These are phyloP conservation scores for Termitomyces sp. DNA, from an alignment of 768 basidiomycete species.

Conservation along the genomic window DNA sequence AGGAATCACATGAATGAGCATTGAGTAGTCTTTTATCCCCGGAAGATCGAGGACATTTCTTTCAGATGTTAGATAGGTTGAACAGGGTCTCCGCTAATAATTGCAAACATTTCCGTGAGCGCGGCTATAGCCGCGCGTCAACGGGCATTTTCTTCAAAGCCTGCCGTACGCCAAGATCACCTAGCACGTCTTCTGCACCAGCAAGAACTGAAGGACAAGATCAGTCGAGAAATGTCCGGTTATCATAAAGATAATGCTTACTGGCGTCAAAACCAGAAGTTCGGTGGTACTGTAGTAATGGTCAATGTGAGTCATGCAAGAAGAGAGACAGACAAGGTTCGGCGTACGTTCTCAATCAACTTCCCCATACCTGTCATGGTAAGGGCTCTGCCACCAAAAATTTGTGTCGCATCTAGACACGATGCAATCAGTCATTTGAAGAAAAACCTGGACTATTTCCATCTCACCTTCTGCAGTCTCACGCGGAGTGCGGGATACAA, in stretches of 20 bases:
- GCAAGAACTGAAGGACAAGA: constrained; percentile 46
- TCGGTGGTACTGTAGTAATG: constrained; percentile 80
- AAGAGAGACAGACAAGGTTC: background rate
- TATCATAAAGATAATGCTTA: constrained; percentile 22
- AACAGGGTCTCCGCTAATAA: background rate
- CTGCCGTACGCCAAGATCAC: constrained; percentile 69
- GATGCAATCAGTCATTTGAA: constrained; percentile 26
- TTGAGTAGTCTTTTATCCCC: too few relatives aligned
- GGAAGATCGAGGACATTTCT: background rate
- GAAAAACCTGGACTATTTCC: constrained; percentile 16
- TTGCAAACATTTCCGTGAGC: background rate
- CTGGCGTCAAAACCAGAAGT: constrained; percentile 81
- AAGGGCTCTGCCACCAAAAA: constrained; percentile 87
- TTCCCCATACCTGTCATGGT: constrained; percentile 87
- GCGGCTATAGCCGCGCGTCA: constrained; percentile 23
- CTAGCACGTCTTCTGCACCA: constrained; percentile 71
- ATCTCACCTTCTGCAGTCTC: constrained; percentile 62
- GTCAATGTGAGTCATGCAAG: background rate
- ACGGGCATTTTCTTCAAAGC: constrained; percentile 65
- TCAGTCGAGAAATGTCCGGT: background rate
- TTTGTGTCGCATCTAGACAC: constrained; percentile 66
- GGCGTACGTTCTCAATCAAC: constrained; percentile 70
- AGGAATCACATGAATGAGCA: background rate
- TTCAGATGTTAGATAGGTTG: background rate
- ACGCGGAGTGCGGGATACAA: constrained; percentile 57